Base-by-base conservation (phyloP, 2,329 filamentous ascomycete species). In the Ophiostoma sp. region DNA sequence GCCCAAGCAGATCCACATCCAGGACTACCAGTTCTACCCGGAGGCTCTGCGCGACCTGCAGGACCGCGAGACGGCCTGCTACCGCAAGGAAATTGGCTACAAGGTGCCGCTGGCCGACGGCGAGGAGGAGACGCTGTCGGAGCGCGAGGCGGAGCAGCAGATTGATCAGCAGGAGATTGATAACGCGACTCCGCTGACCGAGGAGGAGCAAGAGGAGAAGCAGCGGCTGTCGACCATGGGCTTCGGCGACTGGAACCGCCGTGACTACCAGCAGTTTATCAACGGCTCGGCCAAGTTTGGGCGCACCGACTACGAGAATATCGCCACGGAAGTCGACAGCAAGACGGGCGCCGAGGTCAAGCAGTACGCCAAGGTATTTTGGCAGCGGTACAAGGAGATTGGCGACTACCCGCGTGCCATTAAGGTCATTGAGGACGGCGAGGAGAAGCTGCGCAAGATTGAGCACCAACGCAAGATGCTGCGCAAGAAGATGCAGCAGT, bases 21-120 rank as follows among this genome's bases (percentile, higher is more conserved):
- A 98, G 79, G 96, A 99, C 82, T 98, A 97, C 82, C 96, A 99
- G 79, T 99, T 99, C 84, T 99, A 97, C 82, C 95, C 95, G 0
- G 86, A 91, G 0, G 88, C 91, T 61, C 89, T 99, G 11, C 89
- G 91, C 36, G 94, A 98, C 78, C 87, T 99, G 8, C 96, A 99
- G 81, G 96, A 99, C 76, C 93, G 95, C 78, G 96, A 99, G 83
- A 99, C 96, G 0, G 95, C 96, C 0, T 97, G 88, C 81, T 98
- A 97, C 81, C 92, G 96, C 76, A 98, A 98, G 82, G 94, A 98
- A 80, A 97, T 98, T 77, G 92, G 92, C 33, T 97, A 98, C 84
- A 98, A 98, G 81, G 93, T 96, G 22, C 93, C 94, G 19, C 86
- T 98, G n/a, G 83, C 91, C 0, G 95, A 98, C 71, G 95, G 95